Base-by-base conservation (phyloP, 2,329 filamentous ascomycete genomes). In the Blastomyces emzantsi region DNA sequence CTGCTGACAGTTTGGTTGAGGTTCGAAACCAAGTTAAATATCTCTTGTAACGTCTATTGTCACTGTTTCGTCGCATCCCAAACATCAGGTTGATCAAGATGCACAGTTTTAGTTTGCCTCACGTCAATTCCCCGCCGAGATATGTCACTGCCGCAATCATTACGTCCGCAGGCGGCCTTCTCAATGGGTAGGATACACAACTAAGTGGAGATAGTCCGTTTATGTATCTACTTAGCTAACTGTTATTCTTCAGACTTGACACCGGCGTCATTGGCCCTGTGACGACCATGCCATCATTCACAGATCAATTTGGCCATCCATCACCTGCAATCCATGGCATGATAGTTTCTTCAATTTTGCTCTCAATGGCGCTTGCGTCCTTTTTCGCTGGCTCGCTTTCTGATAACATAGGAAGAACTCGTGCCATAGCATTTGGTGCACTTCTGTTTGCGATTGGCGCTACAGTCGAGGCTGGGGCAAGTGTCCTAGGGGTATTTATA, bases 191-290 rank as follows among this genome's bases (percentile, higher is more conserved):
- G 55, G 33, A 39, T 58, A 22, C 30, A 28, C 41, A 63, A 63
- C 64, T 59, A 51, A 45, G 51, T 47, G 43, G 41, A 43, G 59
- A 60, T 60, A 54, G 62, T 60, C 61, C 19, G 22, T 9, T 49
- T 9, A 22, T 11, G 8, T 22, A 49, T 22, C 9, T 49, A 22
- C 11, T 7, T 49, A 11, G 19, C n/a, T 49, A 49, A 49, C n/a
- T 49, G 7, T 68, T 66, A 68, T 70, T 57, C 67, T 36, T 52
- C 30, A 65, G 65, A 15, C 41, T 66, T 17, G 79, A 81, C 62
- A 82, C 82, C 0, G 81, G 82, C 28, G 81, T 76, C 28, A 83
- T 85, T 57, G 83, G 83, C 2, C 79, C 83, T 3, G 77, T 85
- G 0, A 85, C 83, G 0, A 76, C 77, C 1, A 85, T 85, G 83